A percentile compares a stretch with the other conserved stretches of the same genome.
These are phyloP conservation scores for Dimocarpus longan DNA, from an alignment of 345 rosid species.

Conservation along the genomic window DNA sequence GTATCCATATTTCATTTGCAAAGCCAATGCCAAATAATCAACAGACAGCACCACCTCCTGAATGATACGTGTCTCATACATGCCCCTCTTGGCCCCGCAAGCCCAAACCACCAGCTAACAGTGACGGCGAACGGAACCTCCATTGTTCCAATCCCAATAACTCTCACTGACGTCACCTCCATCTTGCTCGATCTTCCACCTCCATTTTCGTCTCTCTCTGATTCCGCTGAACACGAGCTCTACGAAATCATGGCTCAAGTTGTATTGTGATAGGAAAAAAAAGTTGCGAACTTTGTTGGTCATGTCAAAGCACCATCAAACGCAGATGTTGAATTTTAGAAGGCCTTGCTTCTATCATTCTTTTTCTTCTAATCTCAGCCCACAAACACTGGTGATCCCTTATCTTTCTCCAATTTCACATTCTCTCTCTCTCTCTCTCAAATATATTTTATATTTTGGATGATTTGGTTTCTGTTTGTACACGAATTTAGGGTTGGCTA, in stretches of 20 bases:
- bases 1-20: too few species aligned
- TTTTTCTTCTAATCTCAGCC: slow-evolving; percentile 40
- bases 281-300: neutral
- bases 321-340: slow-evolving; percentile 31
- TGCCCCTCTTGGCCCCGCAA: neutral
- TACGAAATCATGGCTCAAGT: neutral
- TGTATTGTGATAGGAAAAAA: neutral
- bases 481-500: slow-evolving; percentile 18
- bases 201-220: neutral
- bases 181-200: neutral
- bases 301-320: slow-evolving; percentile 4
- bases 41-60: neutral
- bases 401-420: neutral
- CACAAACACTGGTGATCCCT: slow-evolving; percentile 44
- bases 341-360: slow-evolving; percentile 48
- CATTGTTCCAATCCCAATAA: neutral
- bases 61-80: neutral
- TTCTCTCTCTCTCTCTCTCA: neutral
- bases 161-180: neutral
- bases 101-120: neutral
- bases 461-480: neutral
- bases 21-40: neutral
- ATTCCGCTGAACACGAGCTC: neutral
- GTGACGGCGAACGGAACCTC: neutral
- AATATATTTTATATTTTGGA: neutral